Conservation (phyloP, 345 rosid species). For the Aethionema arabicum region DNA sequence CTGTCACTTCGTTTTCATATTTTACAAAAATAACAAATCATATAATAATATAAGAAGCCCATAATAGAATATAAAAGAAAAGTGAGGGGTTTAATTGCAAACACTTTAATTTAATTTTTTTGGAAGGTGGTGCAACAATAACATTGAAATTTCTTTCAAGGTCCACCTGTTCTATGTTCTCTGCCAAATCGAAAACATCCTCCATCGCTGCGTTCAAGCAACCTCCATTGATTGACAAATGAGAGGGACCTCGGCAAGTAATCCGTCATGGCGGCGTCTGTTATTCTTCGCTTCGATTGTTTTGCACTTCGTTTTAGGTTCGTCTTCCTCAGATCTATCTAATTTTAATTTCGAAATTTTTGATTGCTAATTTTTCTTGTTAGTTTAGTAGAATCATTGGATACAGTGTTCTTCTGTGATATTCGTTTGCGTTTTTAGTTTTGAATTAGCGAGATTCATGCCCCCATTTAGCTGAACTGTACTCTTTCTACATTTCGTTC, state of each 20-base stretch:
- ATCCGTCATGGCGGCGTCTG: slow-evolving; percentile 38
- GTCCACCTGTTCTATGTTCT: no score
- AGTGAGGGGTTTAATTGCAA: no score
- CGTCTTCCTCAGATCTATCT: slow-evolving; percentile 39
- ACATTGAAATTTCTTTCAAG: no score
- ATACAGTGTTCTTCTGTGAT: neutral
- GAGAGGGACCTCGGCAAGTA: slow-evolving; percentile 37
- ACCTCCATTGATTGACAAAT: slow-evolving; percentile 14
- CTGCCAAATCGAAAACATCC: neutral
- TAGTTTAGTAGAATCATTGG: slow-evolving; percentile 14
- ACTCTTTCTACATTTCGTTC: slow-evolving; percentile 11
- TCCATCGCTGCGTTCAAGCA: slow-evolving; percentile 13
- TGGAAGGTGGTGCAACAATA: no score
- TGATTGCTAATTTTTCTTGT: neutral
- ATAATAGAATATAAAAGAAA: no score
- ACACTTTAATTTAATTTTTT: no score
- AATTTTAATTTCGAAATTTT: neutral
- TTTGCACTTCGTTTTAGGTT: slow-evolving; percentile 60
- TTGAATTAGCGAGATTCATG: slow-evolving; percentile 8
- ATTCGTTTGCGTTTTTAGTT: slow-evolving; percentile 4
- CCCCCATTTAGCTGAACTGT: slow-evolving; percentile 12
- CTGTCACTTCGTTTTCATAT: no score
- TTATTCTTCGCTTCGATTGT: slow-evolving; percentile 44
- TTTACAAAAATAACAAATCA: no score
- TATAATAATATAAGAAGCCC: no score